Conservation (phyloP, 345 rosid species). For the Eucalyptus shirleyi region DNA sequence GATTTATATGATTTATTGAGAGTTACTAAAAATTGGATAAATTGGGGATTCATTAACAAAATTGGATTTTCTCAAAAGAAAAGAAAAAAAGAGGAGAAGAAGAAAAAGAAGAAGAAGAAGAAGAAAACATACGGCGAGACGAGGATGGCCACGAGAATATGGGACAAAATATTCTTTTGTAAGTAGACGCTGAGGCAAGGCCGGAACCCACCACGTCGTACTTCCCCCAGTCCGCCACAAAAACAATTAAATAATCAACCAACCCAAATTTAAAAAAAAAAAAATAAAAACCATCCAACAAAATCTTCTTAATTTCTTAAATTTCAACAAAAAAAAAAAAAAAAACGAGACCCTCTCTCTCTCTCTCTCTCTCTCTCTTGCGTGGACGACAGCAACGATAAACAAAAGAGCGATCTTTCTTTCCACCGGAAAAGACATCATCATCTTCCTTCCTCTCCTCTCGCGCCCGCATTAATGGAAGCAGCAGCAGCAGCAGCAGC, state of each 20-base stretch:
- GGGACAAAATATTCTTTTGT: neutral
- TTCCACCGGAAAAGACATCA: neutral
- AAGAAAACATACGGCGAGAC: neutral
- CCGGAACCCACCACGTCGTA: neutral
- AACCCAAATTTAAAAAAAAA: too few relatives aligned
- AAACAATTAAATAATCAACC: neutral
- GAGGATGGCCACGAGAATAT: neutral
- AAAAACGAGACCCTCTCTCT: too few relatives aligned
- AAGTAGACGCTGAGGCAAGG: neutral
- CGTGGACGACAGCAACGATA: neutral
- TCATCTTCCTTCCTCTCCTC: neutral
- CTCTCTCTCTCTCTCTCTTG: neutral
- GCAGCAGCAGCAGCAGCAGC: neutral
- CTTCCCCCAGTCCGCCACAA: neutral
- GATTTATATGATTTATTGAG: neutral
- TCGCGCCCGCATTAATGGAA: neutral
- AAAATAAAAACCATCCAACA: neutral
- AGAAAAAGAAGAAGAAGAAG: neutral
- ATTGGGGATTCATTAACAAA: neutral
- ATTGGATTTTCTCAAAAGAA: neutral
- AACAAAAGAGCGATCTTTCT: neutral
- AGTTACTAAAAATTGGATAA: neutral
- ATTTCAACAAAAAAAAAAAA: neutral
- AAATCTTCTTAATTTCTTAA: neutral
- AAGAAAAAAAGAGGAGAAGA: fast-evolving